phyloP scores from a whole-genome alignment of 2,329 filamentous ascomycete genomes.

The Aspergillus quadricinctus region DNA sequence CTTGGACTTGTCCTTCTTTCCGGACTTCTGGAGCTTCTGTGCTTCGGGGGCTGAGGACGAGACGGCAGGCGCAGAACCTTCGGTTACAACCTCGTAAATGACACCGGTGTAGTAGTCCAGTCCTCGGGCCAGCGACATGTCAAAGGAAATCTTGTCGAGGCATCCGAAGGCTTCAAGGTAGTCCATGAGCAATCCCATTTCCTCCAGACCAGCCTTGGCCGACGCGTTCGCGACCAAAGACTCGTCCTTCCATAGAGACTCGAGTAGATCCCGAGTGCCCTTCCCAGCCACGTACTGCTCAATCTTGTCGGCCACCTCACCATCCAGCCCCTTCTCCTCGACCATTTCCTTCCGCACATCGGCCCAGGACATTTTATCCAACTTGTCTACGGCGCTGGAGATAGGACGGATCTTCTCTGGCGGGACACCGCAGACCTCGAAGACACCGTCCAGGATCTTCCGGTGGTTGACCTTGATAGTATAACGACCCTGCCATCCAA shows the following conservation, averaged over 20 bases:
- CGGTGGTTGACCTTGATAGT: constrained; percentile 95
- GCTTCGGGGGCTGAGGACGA: constrained; percentile 37
- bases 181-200: constrained; percentile 74
- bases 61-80: constrained; percentile 62
- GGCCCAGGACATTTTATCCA: constrained; percentile 87
- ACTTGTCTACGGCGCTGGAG: constrained; percentile 89
- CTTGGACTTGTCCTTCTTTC: constrained; percentile 47
- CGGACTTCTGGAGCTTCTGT: constrained; percentile 30
- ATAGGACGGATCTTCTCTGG: constrained; percentile 82
- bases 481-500: constrained; percentile 69
- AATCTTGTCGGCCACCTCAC: constrained; percentile 77
- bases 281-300: constrained; percentile 77
- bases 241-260: constrained; percentile 64
- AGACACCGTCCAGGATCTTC: constrained; percentile 88
- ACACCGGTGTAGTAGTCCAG: constrained; percentile 91
- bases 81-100: constrained; percentile 85
- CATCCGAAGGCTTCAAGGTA: constrained; percentile 77
- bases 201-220: constrained; percentile 73
- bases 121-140: constrained; percentile 82
- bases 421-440: constrained; percentile 85
- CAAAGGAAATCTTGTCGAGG: constrained; percentile 74
- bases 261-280: constrained; percentile 69
- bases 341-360: constrained; percentile 92
- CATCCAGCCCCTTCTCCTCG: constrained; percentile 78
- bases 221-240: constrained; percentile 65